A percentile compares a stretch with the other conserved stretches of the same genome.
Evolutionary conservation across 208 protist genomes (phyloP).

Genomic region (Trypanosomatidae sp.): DNA sequence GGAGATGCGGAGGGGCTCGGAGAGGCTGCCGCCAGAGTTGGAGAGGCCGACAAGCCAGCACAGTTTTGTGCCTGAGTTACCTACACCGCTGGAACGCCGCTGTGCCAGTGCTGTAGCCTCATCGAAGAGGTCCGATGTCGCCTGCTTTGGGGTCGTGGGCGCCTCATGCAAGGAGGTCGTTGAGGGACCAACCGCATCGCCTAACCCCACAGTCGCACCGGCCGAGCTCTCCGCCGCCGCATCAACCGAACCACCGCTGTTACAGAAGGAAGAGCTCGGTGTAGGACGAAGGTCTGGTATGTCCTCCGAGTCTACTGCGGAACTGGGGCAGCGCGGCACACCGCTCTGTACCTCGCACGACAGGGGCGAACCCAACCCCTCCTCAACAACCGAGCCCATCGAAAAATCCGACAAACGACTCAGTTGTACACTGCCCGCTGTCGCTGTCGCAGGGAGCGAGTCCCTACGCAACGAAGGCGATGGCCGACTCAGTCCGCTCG

Average conservation of each 20-base stretch:
- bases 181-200: neutral
- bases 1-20: constrained; percentile 18
- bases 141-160: constrained; percentile 5
- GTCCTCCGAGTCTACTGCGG: neutral
- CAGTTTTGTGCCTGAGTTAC: constrained; percentile 6
- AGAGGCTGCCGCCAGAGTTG: neutral
- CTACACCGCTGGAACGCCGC: neutral
- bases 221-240: neutral
- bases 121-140: constrained; percentile 8
- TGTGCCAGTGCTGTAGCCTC: constrained; percentile 2
- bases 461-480: neutral
- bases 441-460: neutral
- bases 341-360: neutral
- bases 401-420: neutral
- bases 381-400: neutral
- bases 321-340: neutral
- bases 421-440: neutral
- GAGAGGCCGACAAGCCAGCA: constrained; percentile 26
- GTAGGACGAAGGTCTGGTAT: constrained; percentile 13
- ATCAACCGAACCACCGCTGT: neutral
- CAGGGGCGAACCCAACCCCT: constrained; percentile 7
- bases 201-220: no score
- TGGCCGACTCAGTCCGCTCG: neutral
- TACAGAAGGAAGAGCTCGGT: neutral
- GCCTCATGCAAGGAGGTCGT: neutral